phyloP scores from a whole-genome alignment of 179 eudicot species.

The Patellifolia procumbens region DNA sequence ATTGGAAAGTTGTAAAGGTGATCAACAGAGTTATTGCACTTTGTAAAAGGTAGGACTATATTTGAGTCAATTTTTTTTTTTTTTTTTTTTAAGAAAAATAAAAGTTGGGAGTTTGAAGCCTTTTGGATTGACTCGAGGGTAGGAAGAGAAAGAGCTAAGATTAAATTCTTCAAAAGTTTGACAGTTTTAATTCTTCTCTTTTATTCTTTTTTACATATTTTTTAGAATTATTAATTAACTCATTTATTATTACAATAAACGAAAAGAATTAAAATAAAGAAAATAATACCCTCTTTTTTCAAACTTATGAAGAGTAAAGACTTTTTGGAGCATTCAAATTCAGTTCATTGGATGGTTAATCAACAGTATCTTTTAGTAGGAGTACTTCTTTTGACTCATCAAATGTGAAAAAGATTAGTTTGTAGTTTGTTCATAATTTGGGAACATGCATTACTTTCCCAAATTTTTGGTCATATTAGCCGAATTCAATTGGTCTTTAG shows the following conservation, averaged over 20 bases:
- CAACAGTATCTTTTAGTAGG: background rate
- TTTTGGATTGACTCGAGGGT: slow-evolving; percentile 81
- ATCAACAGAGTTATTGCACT: slow-evolving; percentile 37
- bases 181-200: background rate
- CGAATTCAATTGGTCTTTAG: too few relatives aligned
- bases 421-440: slow-evolving; percentile 8
- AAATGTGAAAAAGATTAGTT: slow-evolving; percentile 6
- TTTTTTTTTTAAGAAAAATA: background rate
- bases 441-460: slow-evolving; percentile 6
- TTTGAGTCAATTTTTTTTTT: slow-evolving; percentile 18
- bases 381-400: slow-evolving; percentile 22
- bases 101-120: slow-evolving; percentile 26
- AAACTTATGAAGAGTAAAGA: slow-evolving; percentile 7
- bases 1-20: slow-evolving; percentile 37
- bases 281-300: background rate
- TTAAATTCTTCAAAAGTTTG: background rate
- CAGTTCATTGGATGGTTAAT: slow-evolving; percentile 20
- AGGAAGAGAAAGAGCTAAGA: slow-evolving; percentile 2
- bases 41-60: slow-evolving; percentile 11
- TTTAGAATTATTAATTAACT: slow-evolving; percentile 14
- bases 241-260: background rate
- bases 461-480: too few relatives aligned
- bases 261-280: background rate
- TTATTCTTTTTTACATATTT: slow-evolving; percentile 12
- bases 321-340: slow-evolving; percentile 18